Evolutionary conservation across 352 stramenopile genomes (phyloP).

Genomic region (Thalassiosira pacifica): DNA sequence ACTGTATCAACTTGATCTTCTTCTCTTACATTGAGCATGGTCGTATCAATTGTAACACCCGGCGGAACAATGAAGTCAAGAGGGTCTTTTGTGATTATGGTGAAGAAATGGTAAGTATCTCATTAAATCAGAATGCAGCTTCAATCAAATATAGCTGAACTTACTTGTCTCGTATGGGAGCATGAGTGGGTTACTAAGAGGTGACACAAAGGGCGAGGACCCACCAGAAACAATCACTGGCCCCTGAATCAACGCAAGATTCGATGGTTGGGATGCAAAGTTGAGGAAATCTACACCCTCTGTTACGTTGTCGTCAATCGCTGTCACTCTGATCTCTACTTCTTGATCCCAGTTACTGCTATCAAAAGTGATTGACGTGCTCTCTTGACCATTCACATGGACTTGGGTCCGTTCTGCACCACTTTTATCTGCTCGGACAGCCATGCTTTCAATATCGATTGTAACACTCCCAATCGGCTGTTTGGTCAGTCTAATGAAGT

Average conservation of each 20-base stretch:
- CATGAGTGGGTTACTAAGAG: constrained; percentile 42
- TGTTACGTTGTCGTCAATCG: constrained; percentile 52
- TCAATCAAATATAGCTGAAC: too few species aligned
- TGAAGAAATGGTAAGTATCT: not conserved
- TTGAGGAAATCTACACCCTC: constrained; percentile 62
- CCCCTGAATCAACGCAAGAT: constrained; percentile 57
- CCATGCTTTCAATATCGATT: constrained; percentile 11
- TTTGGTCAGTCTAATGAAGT: constrained; percentile 48
- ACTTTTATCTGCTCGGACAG: not conserved
- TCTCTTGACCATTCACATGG: constrained; percentile 45
- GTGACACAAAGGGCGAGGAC: constrained; percentile 37
- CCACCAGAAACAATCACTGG: constrained; percentile 49
- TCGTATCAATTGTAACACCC: constrained; percentile 37
- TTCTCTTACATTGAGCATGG: constrained; percentile 37
- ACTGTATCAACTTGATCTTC: constrained; percentile 58
- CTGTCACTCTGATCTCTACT: constrained; percentile 42
- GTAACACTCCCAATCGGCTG: constrained; percentile 33
- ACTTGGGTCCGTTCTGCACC: constrained; percentile 21
- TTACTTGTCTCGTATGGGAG: constrained; percentile 46
- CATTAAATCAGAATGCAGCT: too few species aligned
- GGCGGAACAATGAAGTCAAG: constrained; percentile 32
- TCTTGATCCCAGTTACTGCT: constrained; percentile 34
- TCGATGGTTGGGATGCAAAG: constrained; percentile 61
- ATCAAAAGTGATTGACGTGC: too few species aligned
- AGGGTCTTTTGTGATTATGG: not conserved